Evolutionary conservation across 1,139 yeast species (phyloP), one percentile per base, ranked within the genome.

Genomic region (Pichia terricola): DNA sequence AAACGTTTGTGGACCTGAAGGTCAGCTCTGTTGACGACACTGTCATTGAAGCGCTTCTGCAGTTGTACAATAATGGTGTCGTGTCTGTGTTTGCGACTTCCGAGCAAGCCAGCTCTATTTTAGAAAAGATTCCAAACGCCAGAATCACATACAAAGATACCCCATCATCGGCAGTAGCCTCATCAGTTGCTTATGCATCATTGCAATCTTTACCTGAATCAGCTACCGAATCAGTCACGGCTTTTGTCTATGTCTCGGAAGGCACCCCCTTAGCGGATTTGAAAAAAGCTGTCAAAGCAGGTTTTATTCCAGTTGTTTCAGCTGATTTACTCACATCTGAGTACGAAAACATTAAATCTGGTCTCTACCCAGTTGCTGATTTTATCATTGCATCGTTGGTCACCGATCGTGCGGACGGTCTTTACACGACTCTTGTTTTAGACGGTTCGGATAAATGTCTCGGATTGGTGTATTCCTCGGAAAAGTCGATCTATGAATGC

Each of bases 391-490:
- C 76, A 22, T 67, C 78, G 1, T 67, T 87, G 51, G 71, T 71
- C 31, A 82, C 96, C 2, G 98, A 91, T 62, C 79, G 98, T 57
- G 68, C 74, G 6, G 99, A 91, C 61, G 91, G 89, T 0, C 73
- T 91, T 40, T 89, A 67, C 66, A 76, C 96, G 11, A 86, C 98
- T 1, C 68, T 91, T 45, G 94, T 91, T 40, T 82, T 87, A 27
- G 86, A 89, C 43, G 64, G 75, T 35, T 61, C 70, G 45, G 77
- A 75, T 53, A 74, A 73, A 49, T 81, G 94, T 2, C 70, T 94
- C 45, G 99, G 98, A 3, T 72, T 91, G 31, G 97, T 91, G 5
- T 91, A 88, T 66, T 89, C 97, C 0, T 87, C 96, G 0, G 66
- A 67, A 37, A 89, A 81, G 52, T 86, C 96, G 34, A 78, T 94